Base-by-base conservation (phyloP, 306 rosid species). In the Dalbergia cultrata region DNA sequence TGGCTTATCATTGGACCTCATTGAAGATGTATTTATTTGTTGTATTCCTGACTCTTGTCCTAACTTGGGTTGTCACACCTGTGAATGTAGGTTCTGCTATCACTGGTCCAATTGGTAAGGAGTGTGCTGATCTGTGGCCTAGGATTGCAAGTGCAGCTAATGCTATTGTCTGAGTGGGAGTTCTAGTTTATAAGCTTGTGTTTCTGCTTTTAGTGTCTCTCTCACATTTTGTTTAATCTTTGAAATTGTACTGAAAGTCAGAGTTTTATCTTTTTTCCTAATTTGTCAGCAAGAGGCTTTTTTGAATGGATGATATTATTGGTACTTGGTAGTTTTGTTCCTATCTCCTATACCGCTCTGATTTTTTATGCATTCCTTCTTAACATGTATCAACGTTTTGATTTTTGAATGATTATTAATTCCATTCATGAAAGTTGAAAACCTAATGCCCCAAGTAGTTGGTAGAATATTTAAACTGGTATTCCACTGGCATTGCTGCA, bases 121-220 rank as follows among this genome's bases (percentile, higher is more conserved):
- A 94, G 70, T 94, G 98, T 7, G 97, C 98, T 5, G 98, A 94
- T 89, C 85, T 94, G 33, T 92, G 94, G 98, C 98, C 98, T 0
- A 94, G 97, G 71, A 94, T 94, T 80, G 98, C 98, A 0, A 94
- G 97, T 88, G 98, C 98, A 3, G 96, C 98, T 34, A 94, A 94
- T 26, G 98, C 98, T 0, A 90, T 94, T 10, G 98, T 89, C 33
- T 94, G 77, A 86, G 70, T 26, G 9, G 34, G 34, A 53, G 33
- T 57, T 58, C 26, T 65, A 35, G 17, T 75, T 10, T 61, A 16
- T 67, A 14, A 47, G 0, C 6, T 44, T 18, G 2, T 74, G 75
- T 61, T 76, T 72, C 8, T 44, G 7, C 26, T 47, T 56, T 6
- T 31, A 44, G 73, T 52, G 33, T 7, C 60, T 80, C 33, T 53